These are phyloP conservation scores for Tetrastigma voinierianum DNA, from an alignment of 164 flowering plant genomes.

Conservation along the genomic window DNA sequence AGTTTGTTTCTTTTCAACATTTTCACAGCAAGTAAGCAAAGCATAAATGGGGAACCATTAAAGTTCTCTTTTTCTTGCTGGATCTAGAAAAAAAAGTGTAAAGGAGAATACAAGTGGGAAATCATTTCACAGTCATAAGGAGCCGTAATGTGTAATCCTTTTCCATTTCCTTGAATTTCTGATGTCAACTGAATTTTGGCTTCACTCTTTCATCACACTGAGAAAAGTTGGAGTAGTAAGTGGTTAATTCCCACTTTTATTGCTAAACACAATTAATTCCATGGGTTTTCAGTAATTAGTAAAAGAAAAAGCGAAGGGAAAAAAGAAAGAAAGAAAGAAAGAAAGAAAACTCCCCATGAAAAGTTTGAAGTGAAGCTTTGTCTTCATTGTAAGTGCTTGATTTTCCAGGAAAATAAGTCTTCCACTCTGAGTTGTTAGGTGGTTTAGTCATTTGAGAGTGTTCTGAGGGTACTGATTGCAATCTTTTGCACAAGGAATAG, in stretches of 20 bases:
- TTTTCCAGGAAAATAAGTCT: no score
- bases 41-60: conserved; percentile 9
- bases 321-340: no score
- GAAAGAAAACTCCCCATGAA: no score
- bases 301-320: background rate
- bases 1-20: conserved; percentile 1
- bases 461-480: no score
- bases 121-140: conserved; percentile 14
- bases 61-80: conserved; percentile 13
- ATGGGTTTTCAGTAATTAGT: no score
- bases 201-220: conserved; percentile 23
- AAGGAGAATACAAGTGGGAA: conserved; percentile 10
- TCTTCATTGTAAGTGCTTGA: no score
- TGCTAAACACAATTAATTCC: background rate
- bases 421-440: no score
- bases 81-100: conserved; percentile 16
- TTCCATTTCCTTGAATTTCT: conserved; percentile 12
- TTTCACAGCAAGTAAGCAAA: conserved; percentile 7
- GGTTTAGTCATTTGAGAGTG: no score
- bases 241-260: background rate
- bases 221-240: conserved; percentile 10
- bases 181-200: conserved; percentile 14
- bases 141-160: conserved; percentile 21
- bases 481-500: no score
- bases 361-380: no score